Base-by-base conservation (phyloP, 1,284 basidiomycete genomes). In the Boletellus deceptivus region DNA sequence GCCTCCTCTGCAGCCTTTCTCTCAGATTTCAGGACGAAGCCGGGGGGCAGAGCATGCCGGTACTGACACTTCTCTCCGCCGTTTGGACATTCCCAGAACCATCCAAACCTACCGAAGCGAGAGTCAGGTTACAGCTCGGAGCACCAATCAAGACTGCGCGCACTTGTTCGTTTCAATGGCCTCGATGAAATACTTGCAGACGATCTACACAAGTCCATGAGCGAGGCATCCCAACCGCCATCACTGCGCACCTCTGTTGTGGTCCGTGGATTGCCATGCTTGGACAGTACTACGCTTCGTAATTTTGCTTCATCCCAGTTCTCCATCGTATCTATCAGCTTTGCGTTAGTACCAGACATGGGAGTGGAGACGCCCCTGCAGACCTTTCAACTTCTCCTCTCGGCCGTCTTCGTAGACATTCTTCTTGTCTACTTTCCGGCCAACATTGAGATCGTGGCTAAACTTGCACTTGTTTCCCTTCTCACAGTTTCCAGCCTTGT, bases 271-370 rank as follows among this genome's bases (percentile, higher is more conserved):
- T 97, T 98, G 31, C 92, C 92, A 51, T 82, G 78, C 71, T 98
- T 98, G 48, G 90, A 91, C 14, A 86, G 64, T 9, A 99, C 91
- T 52, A 99, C 97, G 24, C 75, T 82, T 44, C 85, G 79, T 46
- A 99, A 75, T 72, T 96, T 98, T 59, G 86, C 94, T 59, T 98
- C 91, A 72, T 98, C 94, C 96, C 96, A 99, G 60, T 79, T 87
- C 62, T 98, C 95, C 96, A 99, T 99, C 9, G 94, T 97, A 70
- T 97, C 94, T 90, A 59, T 29, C 33, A 8, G 3, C n/a, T 52
- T 43, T 43, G 35, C 50, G 51, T 55, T 18, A 56, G 49, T 35
- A 46, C 31, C 27, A 17, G 11, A 4, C 14, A 33, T 33, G 40
- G n/a, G 22, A 54, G 37, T 31, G 54, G 17, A 42, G 4, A 34